Conservation (phyloP, 179 eudicot genomes). For the Pouteria campechiana region DNA sequence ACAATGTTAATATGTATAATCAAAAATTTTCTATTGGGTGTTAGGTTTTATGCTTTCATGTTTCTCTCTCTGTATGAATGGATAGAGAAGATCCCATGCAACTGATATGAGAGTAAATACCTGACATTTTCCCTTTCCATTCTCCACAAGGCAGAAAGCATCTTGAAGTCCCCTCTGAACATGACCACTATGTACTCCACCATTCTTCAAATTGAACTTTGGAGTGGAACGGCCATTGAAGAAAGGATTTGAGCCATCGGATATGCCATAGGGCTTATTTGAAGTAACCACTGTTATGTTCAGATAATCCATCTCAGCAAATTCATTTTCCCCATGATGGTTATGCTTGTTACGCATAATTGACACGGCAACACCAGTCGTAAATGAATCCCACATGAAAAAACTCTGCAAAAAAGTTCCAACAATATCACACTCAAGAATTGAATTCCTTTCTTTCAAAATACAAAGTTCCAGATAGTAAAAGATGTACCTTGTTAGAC, state of each 20-base stretch:
- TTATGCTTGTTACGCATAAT: slow-evolving; percentile 44
- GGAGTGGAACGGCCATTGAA: slow-evolving; percentile 40
- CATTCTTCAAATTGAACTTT: slow-evolving; percentile 33
- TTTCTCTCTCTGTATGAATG: no score
- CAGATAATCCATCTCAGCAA: slow-evolving; percentile 67
- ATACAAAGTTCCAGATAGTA: neutral
- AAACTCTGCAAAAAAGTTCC: slow-evolving; percentile 47
- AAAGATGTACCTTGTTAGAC: slow-evolving; percentile 36
- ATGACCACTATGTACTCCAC: slow-evolving; percentile 85
- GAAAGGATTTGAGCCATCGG: slow-evolving; percentile 75
- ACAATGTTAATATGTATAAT: no score
- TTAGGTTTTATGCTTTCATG: no score
- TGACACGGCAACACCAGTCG: slow-evolving; percentile 65
- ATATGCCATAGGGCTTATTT: slow-evolving; percentile 61
- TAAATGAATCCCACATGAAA: slow-evolving; percentile 85
- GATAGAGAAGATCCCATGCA: no score
- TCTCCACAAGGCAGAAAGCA: slow-evolving; percentile 46
- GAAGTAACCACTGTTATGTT: slow-evolving; percentile 77
- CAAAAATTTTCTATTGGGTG: no score
- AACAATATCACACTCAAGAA: neutral
- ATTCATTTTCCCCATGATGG: slow-evolving; percentile 48
- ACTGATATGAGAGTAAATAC: slow-evolving; percentile 15
- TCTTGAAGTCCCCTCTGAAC: slow-evolving; percentile 64
- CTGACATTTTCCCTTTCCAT: slow-evolving; percentile 64
- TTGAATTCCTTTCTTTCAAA: neutral